Evolutionary conservation across 2,329 filamentous ascomycete species (phyloP), one percentile per base, ranked within the genome.

Genomic region (Penicillium sp.): DNA sequence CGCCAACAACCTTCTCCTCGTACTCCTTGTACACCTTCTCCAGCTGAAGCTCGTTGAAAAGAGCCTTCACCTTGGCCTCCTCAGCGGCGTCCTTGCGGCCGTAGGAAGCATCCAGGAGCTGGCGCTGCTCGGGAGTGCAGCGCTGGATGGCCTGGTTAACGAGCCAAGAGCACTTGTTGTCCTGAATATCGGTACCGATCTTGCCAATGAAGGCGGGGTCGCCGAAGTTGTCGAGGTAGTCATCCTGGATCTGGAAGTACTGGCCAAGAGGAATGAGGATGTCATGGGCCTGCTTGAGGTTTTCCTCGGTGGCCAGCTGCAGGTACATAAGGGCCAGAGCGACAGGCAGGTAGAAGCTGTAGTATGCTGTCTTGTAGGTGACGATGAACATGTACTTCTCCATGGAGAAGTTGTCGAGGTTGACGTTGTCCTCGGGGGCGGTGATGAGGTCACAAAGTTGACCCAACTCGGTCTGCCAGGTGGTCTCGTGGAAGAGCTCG

Each of bases 111-210:
- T 97, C 91, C 49, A 99, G 86, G 38, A 95, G 76, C 77, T 89
- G 82, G 70, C 91, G 86, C 82, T 99, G 94, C 73, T 93, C 91
- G 1, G 90, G 86, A 2, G 83, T 92, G 61, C 85, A 89, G 59
- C 88, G 83, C 73, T 86, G 82, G 56, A 99, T 82, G 45, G 94
- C 94, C 77, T 96, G 88, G 83, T 99, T 99, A 76, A 99, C 84
- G 57, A 99, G 80, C 94, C 94, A 99, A 40, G 90, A 95, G 83
- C 94, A 99, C 84, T 99, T 99, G 85, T 99, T 99, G 80, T 99
- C 94, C 82, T 92, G 87, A 75, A 99, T 99, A 71, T 99, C 94
- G 57, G 94, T 99, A 63, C 94, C 94, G 63, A 97, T 96, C 85
- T 99, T 99, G 76, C 94, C 94, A 72, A 99, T 94, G 69, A 91